Evolutionary conservation across 495 filamentous ascomycete genomes (phyloP), one percentile per base, ranked within the genome.

Genomic region (Talaromyces ruber): DNA sequence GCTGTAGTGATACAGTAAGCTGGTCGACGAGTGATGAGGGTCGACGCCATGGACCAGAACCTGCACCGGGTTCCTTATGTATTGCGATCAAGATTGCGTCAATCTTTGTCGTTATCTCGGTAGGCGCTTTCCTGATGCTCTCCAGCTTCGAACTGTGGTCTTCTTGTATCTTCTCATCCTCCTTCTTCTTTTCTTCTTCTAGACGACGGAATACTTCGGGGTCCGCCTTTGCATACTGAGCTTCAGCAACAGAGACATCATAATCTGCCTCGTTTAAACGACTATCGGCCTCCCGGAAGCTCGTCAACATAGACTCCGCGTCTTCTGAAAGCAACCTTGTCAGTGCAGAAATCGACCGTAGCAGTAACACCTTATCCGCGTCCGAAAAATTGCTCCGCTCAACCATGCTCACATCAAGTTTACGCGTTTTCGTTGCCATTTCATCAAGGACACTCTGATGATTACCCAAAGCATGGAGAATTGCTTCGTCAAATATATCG

Each of bases 391-490:
- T 66, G 29, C 72, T 71, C 6, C 69, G 67, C 29, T 71, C 73
- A 43, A 77, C 69, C 29, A 58, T 62, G 14, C 69, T 54, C 7
- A 68, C 57, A 54, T 79, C 73, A 12, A 81, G 71, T 58, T 65
- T 71, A 18, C 70, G 68, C 58, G 72, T 64, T 60, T 78, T 81
- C 24, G 66, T 57, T 26, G 74, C 68, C 62, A 81, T 67, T 30
- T 80, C 78, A 63, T 83, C 81, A 55, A 83, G 73, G 21, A 81
- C 71, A 37, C 75, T 76, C 64, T 82, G 80, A 58, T 82, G 82
- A 26, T 77, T 74, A 62, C 81, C 81, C 24, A 83, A 68, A 1
- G 79, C 80, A 58, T 79, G 75, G 61, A 82, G 68, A 18, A 81
- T 79, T 12, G 78, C 80, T 59, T 79, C 75, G 55, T 83, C 79